These are phyloP conservation scores for Acidomyces sp. DNA, from an alignment of 495 filamentous ascomycete species.

Conservation along the genomic window DNA sequence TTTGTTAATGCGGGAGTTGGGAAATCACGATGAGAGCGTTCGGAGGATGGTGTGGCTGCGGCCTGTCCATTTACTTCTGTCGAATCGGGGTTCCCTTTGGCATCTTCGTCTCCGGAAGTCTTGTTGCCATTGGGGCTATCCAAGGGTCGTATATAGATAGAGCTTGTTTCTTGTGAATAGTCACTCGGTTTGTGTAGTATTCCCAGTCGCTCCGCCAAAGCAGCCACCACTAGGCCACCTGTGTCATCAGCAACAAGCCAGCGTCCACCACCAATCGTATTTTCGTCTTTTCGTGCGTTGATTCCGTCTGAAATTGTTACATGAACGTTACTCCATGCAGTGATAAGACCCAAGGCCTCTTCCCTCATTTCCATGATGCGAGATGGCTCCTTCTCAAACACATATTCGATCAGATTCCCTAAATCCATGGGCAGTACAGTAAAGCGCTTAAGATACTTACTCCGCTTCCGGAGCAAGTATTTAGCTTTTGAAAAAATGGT, in stretches of 20 bases:
- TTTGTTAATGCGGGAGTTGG: slow-evolving; percentile 51
- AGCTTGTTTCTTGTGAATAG: slow-evolving; percentile 10
- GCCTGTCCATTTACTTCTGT: background rate
- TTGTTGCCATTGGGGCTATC: background rate
- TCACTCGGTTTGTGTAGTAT: slow-evolving; percentile 48
- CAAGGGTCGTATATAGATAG: background rate
- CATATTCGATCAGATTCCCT: slow-evolving; percentile 53
- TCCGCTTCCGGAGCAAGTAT: slow-evolving; percentile 84
- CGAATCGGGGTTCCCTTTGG: background rate
- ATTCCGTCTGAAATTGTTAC: slow-evolving; percentile 32
- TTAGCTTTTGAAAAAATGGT: slow-evolving; percentile 87
- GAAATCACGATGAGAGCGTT: slow-evolving; percentile 20
- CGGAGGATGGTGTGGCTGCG: slow-evolving; percentile 11
- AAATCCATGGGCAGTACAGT: slow-evolving; percentile 74
- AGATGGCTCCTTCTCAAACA: slow-evolving; percentile 61
- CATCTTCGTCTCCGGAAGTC: background rate
- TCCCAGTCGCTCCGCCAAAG: slow-evolving; percentile 84
- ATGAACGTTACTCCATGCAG: slow-evolving; percentile 53
- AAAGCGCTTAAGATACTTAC: slow-evolving; percentile 82
- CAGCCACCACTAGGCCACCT: slow-evolving; percentile 70
- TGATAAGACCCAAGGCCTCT: slow-evolving; percentile 65
- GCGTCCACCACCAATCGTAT: slow-evolving; percentile 45
- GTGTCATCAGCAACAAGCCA: slow-evolving; percentile 90
- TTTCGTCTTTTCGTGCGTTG: slow-evolving; percentile 22
- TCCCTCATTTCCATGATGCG: slow-evolving; percentile 83